Conservation (phyloP, 2,329 filamentous ascomycete genomes). For the Remersonia thermophila region DNA sequence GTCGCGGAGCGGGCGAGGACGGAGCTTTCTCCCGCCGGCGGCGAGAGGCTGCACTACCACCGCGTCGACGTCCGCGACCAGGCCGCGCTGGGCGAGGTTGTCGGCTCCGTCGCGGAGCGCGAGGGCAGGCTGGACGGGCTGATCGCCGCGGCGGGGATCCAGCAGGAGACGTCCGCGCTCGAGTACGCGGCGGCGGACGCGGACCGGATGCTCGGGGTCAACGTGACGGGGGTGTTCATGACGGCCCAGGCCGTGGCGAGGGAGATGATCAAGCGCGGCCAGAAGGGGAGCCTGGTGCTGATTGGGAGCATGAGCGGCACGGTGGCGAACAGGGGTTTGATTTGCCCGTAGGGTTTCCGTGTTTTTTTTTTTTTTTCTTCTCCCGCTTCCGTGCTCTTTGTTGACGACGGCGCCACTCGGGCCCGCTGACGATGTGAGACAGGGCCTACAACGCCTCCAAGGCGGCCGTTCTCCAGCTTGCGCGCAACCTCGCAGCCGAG, state of each 20-base stretch:
- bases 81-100: conserved; percentile 49
- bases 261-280: conserved; percentile 52
- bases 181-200: conserved; percentile 67
- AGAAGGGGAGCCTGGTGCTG: conserved; percentile 49
- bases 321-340: conserved; percentile 49
- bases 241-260: conserved; percentile 80
- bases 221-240: conserved; percentile 76
- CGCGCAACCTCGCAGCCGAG: conserved; percentile 57
- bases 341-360: conserved; percentile 40
- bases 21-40: conserved; percentile 34
- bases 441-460: conserved; percentile 68
- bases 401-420: too few relatives aligned
- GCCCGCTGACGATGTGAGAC: too few relatives aligned
- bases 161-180: conserved; percentile 72
- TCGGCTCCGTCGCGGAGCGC: conserved; percentile 55
- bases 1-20: conserved; percentile 51
- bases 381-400: not conserved
- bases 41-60: conserved; percentile 58
- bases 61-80: conserved; percentile 71
- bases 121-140: conserved; percentile 69
- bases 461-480: conserved; percentile 60
- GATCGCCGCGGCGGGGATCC: conserved; percentile 57
- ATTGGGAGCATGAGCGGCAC: conserved; percentile 61
- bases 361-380: not conserved
- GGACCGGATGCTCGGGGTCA: conserved; percentile 70